Evolutionary conservation across 805 yeast species (phyloP), one percentile per base, ranked within the genome.

Genomic region (Kodamaea leandrae): DNA sequence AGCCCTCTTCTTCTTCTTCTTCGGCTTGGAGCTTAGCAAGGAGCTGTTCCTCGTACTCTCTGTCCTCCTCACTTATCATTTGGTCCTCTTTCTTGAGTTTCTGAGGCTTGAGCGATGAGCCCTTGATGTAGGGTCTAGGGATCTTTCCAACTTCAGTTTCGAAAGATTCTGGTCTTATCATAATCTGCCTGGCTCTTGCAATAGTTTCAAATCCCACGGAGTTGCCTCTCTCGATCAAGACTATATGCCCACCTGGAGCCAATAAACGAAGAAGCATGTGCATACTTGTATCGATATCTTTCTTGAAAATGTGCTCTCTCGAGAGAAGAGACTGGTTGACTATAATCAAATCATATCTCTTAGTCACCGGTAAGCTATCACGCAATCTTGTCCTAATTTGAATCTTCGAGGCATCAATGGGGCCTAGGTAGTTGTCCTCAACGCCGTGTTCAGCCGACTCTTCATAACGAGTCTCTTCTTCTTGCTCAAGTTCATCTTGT

Each of bases 181-280:
- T 78, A 3, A 87, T 64, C 58, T 91, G 96, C 54, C 99, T 73
- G 4, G 97, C 96, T 40, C 96, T 71, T 0, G 96, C 95, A 43
- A 89, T 75, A 2, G 80, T 72, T 61, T 93, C 99, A 56, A 87
- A 87, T 0, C 98, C 98, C 23, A 81, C 55, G 0, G 97, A 87
- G 42, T 84, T 86, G 2, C 99, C 99, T 47, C 96, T 72, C 63
- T 93, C 98, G 2, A 90, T 64, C 2, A 93, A 58, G 1, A 89
- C 82, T 9, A 91, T 61, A 44, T 82, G 81, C 0, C 98, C 99
- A 8, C 78, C 77, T 0, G 96, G 96, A 12, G 78, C 75, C 34
- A 90, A 63, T 13, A 85, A 63, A 13, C 72, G 67, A 17, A 89
- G 65, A 24, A 84, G 67, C 44, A 71, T 69, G 46, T 82, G 79